phyloP scores from a whole-genome alignment of 2,329 filamentous ascomycete genomes.

The Xylaria sp. region DNA sequence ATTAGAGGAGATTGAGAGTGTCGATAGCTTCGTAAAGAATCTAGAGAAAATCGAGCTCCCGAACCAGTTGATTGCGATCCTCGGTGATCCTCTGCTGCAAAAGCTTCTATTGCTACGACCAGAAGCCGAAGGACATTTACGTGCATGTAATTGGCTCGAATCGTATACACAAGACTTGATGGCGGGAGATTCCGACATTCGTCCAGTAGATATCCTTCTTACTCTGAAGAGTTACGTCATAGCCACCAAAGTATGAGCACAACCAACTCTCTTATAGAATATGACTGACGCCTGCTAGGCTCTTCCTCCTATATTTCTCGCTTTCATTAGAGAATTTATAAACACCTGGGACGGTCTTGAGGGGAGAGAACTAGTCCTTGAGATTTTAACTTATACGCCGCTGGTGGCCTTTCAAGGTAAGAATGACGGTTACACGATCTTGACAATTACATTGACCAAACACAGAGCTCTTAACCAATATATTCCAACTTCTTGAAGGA shows the following conservation, averaged over 20 bases:
- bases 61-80: conserved; percentile 80
- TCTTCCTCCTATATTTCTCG: conserved; percentile 60
- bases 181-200: conserved; percentile 60
- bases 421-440: conserved; percentile 17
- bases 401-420: conserved; percentile 66
- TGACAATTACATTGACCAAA: conserved; percentile 39
- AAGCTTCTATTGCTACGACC: conserved; percentile 77
- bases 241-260: conserved; percentile 62
- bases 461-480: conserved; percentile 60
- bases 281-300: conserved; percentile 45
- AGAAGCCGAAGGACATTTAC: conserved; percentile 59
- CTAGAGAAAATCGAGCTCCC: conserved; percentile 83
- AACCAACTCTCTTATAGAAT: neutral
- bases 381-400: conserved; percentile 65
- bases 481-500: conserved; percentile 63
- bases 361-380: conserved; percentile 63
- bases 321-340: conserved; percentile 64
- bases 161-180: conserved; percentile 66
- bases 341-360: conserved; percentile 70
- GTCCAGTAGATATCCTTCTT: conserved; percentile 65
- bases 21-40: conserved; percentile 73
- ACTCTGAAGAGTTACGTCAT: conserved; percentile 65
- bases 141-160: conserved; percentile 69
- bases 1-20: conserved; percentile 81
- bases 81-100: conserved; percentile 80